Conservation (phyloP, 805 yeast genomes). For the Wilhelminamyces savonicus region DNA sequence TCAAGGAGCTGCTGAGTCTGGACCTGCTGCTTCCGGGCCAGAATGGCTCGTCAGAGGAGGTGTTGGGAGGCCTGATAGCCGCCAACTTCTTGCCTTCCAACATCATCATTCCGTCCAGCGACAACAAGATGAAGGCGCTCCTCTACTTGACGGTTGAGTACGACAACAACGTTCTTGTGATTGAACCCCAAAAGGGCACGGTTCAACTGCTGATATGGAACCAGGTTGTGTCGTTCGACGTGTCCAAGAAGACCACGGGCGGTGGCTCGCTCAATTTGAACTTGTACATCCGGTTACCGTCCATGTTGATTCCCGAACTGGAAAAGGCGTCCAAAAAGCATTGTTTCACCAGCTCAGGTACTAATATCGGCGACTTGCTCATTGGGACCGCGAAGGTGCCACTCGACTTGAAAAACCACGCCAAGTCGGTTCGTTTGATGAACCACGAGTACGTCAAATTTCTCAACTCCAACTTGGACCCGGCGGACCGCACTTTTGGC, state of each 20-base stretch:
- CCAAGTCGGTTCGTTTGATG: conserved; percentile 48
- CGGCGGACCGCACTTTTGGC: conserved; percentile 34
- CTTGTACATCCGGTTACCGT: conserved; percentile 73
- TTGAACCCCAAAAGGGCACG: conserved; percentile 83
- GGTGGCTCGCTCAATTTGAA: conserved; percentile 64
- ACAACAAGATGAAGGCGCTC: conserved; percentile 53
- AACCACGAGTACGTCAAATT: conserved; percentile 49
- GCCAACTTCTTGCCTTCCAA: conserved; percentile 42
- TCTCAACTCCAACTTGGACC: conserved; percentile 35
- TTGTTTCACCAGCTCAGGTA: conserved; percentile 21
- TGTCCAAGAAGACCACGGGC: conserved; percentile 35
- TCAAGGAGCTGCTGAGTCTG: not conserved
- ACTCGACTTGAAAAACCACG: conserved; percentile 47
- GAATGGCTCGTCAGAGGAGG: conserved; percentile 13
- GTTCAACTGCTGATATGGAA: conserved; percentile 77
- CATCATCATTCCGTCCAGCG: conserved; percentile 49
- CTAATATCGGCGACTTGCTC: conserved; percentile 57
- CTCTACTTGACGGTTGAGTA: conserved; percentile 86
- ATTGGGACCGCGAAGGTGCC: conserved; percentile 67
- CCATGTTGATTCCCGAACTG: conserved; percentile 44
- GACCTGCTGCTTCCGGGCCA: not conserved
- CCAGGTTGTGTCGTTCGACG: conserved; percentile 87
- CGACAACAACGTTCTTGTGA: conserved; percentile 86
- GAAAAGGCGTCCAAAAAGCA: conserved; percentile 23
- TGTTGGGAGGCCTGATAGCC: conserved; percentile 26